Conservation (phyloP, 2,329 filamentous ascomycete species). For the Cladosporium velox region DNA sequence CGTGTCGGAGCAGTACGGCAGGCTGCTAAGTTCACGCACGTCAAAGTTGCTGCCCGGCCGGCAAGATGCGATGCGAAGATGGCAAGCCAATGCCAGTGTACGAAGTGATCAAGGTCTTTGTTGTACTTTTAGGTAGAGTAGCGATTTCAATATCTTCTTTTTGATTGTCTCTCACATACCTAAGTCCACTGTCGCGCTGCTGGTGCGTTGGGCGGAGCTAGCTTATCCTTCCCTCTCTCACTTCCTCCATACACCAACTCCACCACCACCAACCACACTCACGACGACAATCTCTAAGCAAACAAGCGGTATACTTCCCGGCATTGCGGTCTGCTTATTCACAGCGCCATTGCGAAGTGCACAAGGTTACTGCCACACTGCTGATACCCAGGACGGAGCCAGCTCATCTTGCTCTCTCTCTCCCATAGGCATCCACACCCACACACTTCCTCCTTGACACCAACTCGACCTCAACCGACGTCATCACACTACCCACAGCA, state of each 20-base stretch:
- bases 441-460: not conserved
- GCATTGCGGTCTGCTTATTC: not conserved
- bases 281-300: not conserved
- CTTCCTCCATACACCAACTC: not conserved
- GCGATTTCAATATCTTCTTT: not conserved
- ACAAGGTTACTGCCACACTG: not conserved
- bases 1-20: not conserved
- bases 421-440: too few species aligned
- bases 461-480: not conserved
- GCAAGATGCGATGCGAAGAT: not conserved
- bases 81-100: not conserved
- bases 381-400: not conserved
- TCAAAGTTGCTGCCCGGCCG: not conserved
- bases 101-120: not conserved
- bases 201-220: too few species aligned
- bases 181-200: not conserved
- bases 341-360: too few species aligned
- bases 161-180: not conserved
- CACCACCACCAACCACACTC: not conserved
- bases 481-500: not conserved
- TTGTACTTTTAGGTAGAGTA: slow-evolving; percentile 4
- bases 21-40: not conserved
- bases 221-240: not conserved
- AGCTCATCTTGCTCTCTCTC: not conserved
- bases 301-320: not conserved